These are phyloP conservation scores for Starmera pachycereana DNA, from an alignment of 805 yeast species.

Conservation along the genomic window DNA sequence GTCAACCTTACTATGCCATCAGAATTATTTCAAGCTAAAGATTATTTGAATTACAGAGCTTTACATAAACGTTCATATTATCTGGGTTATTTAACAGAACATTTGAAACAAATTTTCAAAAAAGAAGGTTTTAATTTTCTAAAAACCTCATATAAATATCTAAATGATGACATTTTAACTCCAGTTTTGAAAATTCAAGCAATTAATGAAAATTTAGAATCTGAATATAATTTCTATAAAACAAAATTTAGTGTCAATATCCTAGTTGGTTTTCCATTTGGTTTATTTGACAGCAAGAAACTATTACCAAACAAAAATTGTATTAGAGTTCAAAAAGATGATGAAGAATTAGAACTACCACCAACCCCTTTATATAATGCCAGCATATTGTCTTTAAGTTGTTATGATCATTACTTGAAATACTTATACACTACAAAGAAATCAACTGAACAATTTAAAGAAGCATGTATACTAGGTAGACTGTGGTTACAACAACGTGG, in stretches of 20 bases:
- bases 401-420: conserved; percentile 62
- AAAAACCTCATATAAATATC: conserved; percentile 50
- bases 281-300: conserved; percentile 64
- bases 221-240: conserved; percentile 49
- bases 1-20: conserved; percentile 76
- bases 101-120: conserved; percentile 42
- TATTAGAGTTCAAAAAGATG: conserved; percentile 46
- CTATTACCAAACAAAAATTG: conserved; percentile 74
- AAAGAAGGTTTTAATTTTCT: conserved; percentile 40
- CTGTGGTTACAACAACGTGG: conserved; percentile 90
- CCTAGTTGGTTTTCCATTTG: conserved; percentile 62
- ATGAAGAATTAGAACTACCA: conserved; percentile 30
- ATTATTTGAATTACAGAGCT: conserved; percentile 82
- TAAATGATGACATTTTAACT: conserved; percentile 67
- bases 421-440: conserved; percentile 68
- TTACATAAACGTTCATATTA: conserved; percentile 85
- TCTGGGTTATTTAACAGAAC: conserved; percentile 65
- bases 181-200: conserved; percentile 65
- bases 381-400: conserved; percentile 58
- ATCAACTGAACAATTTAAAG: conserved; percentile 70
- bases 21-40: conserved; percentile 69
- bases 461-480: conserved; percentile 79
- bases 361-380: conserved; percentile 88
- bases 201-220: conserved; percentile 32
- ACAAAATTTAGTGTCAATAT: conserved; percentile 66